Evolutionary conservation across 2,329 filamentous ascomycete species (phyloP).

Genomic region (Kalaharituber pfeilii): DNA sequence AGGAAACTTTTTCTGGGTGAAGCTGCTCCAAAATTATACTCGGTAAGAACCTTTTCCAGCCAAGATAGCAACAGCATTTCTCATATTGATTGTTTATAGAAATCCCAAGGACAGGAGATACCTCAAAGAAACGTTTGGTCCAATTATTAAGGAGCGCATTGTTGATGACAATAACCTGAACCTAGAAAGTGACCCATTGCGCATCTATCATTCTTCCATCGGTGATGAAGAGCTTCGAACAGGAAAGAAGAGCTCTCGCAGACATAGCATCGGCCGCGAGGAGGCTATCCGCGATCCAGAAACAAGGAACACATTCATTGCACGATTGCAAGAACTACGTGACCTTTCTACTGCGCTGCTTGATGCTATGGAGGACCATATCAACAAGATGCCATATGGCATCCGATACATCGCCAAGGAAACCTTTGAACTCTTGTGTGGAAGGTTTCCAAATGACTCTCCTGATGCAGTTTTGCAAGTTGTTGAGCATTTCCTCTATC

Average conservation of each 20-base stretch:
- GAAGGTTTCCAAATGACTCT: conserved; percentile 64
- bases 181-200: conserved; percentile 89
- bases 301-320: conserved; percentile 80
- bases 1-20: conserved; percentile 84
- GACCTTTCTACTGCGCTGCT: conserved; percentile 92
- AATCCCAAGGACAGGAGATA: conserved; percentile 87
- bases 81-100: conserved; percentile 3
- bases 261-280: conserved; percentile 72
- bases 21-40: conserved; percentile 70
- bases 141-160: conserved; percentile 76
- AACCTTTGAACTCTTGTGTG: conserved; percentile 59
- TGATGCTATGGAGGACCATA: conserved; percentile 57
- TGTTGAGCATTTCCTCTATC: conserved; percentile 85
- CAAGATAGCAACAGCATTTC: not conserved
- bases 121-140: conserved; percentile 67
- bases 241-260: conserved; percentile 62
- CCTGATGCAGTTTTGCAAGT: conserved; percentile 63
- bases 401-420: conserved; percentile 76
- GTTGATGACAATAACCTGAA: conserved; percentile 82
- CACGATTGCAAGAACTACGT: conserved; percentile 79
- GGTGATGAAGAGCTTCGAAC: conserved; percentile 95
- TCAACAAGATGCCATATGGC: conserved; percentile 83
- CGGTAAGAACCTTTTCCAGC: conserved; percentile 31
- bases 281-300: conserved; percentile 91
- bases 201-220: conserved; percentile 88